Conservation (phyloP, 352 stramenopile species). For the Paralagenidium karlingii region DNA sequence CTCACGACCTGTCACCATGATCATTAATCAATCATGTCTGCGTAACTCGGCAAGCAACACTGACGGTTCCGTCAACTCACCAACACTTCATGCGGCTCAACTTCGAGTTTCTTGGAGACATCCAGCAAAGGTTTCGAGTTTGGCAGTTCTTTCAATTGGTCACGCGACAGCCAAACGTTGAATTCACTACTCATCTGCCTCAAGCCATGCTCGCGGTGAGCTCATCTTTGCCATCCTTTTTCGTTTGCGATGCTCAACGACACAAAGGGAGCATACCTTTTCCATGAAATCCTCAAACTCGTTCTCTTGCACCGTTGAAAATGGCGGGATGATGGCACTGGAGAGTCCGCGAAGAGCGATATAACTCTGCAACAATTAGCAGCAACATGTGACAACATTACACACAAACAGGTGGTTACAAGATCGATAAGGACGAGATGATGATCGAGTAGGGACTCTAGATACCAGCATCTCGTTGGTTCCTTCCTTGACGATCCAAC, state of each 20-base stretch:
- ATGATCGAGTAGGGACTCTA: background rate
- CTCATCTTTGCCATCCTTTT: background rate
- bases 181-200: slow-evolving; percentile 54
- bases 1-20: no score
- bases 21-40: no score
- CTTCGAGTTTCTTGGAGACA: slow-evolving; percentile 34
- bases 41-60: no score
- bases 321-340: slow-evolving; percentile 41
- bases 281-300: slow-evolving; percentile 56
- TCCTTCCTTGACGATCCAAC: slow-evolving; percentile 59
- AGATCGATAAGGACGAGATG: no score
- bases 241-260: background rate
- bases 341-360: slow-evolving; percentile 37
- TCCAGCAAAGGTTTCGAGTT: slow-evolving; percentile 26
- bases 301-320: slow-evolving; percentile 37
- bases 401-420: no score
- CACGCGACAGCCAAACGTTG: slow-evolving; percentile 31
- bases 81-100: slow-evolving; percentile 36
- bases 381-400: slow-evolving; percentile 1
- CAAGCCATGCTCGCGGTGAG: background rate
- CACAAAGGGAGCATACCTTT: slow-evolving; percentile 16
- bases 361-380: slow-evolving; percentile 28
- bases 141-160: slow-evolving; percentile 30
- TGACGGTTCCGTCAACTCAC: no score
- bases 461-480: slow-evolving; percentile 61